phyloP scores from a whole-genome alignment of 164 flowering plant genomes.

The Aristolochia contorta region DNA sequence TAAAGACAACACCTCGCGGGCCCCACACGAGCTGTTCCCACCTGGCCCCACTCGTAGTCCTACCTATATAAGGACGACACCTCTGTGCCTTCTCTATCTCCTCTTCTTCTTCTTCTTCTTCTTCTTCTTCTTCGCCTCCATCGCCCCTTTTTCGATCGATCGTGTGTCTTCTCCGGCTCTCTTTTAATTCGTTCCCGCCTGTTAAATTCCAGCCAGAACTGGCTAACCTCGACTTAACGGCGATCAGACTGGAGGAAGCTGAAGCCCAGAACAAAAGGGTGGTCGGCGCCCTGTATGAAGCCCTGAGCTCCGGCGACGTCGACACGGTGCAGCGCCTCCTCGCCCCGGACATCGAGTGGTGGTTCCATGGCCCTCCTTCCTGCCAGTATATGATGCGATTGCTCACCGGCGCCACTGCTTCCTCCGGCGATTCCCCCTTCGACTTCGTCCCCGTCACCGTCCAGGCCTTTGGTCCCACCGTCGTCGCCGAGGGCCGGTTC shows the following conservation, averaged over 20 bases:
- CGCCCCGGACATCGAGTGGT: constrained; percentile 86
- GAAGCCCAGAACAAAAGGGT: constrained; percentile 26
- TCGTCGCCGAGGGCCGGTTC: constrained; percentile 16
- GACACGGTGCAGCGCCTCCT: constrained; percentile 50
- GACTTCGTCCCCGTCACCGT: constrained; percentile 5
- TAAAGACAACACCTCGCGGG: no score
- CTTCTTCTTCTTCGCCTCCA: not conserved
- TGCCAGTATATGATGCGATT: constrained; percentile 84
- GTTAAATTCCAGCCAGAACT: constrained; percentile 38
- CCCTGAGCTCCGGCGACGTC: constrained; percentile 65
- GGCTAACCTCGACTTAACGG: constrained; percentile 43
- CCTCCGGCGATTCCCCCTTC: not conserved
- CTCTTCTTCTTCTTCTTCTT: not conserved
- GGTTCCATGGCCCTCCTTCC: constrained; percentile 94
- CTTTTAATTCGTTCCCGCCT: no score
- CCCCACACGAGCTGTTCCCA: no score
- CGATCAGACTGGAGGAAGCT: constrained; percentile 46
- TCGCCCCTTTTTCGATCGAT: no score
- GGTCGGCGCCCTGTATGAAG: constrained; percentile 79
- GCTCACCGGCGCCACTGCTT: constrained; percentile 31
- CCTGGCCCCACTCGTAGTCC: no score
- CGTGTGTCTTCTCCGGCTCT: no score
- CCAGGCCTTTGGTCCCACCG: constrained; percentile 6
- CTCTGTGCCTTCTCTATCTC: not conserved
- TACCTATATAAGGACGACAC: no score